These are phyloP conservation scores for Pugionium cornutum DNA, from an alignment of 345 rosid genomes.

Conservation along the genomic window DNA sequence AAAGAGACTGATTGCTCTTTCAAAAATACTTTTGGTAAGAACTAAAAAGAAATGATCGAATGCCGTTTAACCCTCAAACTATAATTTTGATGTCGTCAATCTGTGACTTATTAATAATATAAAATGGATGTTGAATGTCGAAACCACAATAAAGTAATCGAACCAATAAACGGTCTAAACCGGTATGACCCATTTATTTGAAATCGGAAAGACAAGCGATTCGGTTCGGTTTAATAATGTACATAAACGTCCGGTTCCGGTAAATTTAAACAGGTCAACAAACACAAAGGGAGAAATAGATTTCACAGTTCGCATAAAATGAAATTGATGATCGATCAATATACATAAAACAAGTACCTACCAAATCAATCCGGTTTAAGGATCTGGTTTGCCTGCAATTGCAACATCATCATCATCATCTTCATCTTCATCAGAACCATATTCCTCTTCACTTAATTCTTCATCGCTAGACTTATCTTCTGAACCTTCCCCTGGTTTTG, in stretches of 20 bases:
- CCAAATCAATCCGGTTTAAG: slow-evolving; percentile 40
- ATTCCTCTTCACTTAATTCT: slow-evolving; percentile 87
- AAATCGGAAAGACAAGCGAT: slow-evolving; percentile 24
- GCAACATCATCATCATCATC: slow-evolving; percentile 42
- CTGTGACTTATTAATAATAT: no score
- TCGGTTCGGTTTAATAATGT: slow-evolving; percentile 40
- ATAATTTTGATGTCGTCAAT: no score
- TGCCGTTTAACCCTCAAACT: no score
- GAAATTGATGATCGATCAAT: slow-evolving; percentile 32
- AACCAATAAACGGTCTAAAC: slow-evolving; percentile 20
- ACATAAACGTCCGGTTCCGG: no score
- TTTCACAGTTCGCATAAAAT: slow-evolving; percentile 35
- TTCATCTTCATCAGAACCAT: slow-evolving; percentile 62
- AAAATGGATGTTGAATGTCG: no score
- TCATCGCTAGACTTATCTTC: slow-evolving; percentile 85
- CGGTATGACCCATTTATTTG: slow-evolving; percentile 13
- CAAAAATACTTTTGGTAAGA: no score
- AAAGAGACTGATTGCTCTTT: no score
- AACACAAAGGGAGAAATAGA: slow-evolving; percentile 27
- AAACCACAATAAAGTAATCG: not conserved
- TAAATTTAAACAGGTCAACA: slow-evolving; percentile 16
- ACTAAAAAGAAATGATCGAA: no score
- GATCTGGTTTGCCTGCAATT: slow-evolving; percentile 84
- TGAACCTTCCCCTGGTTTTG: slow-evolving; percentile 69
- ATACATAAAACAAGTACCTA: slow-evolving; percentile 29